A percentile compares a stretch with the other conserved stretches of the same genome.
These are phyloP conservation scores for Ricinus communis DNA, from an alignment of 345 rosid genomes.

Conservation along the genomic window DNA sequence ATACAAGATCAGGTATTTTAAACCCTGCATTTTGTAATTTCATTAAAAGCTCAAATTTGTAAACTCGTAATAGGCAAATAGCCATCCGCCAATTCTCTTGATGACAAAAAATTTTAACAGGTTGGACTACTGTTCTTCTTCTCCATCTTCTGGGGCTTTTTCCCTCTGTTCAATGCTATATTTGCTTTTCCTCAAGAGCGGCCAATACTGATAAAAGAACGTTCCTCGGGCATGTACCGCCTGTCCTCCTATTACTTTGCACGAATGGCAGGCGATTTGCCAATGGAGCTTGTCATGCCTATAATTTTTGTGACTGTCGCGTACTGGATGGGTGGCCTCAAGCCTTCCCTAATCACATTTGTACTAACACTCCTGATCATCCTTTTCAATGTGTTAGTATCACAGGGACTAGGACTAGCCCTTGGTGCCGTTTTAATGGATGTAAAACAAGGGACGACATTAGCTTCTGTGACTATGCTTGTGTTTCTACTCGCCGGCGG, in stretches of 20 bases:
- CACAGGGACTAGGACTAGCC: slow-evolving; percentile 83
- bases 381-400: slow-evolving; percentile 76
- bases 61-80: too few relatives aligned
- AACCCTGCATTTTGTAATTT: background rate
- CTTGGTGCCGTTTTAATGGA: slow-evolving; percentile 87
- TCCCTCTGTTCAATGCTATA: slow-evolving; percentile 77
- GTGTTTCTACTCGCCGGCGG: slow-evolving; percentile 83
- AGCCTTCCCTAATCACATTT: slow-evolving; percentile 65
- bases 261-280: slow-evolving; percentile 75
- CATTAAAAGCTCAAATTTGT: too few relatives aligned
- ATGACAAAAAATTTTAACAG: slow-evolving; percentile 46
- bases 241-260: slow-evolving; percentile 86
- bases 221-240: slow-evolving; percentile 86
- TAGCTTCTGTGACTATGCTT: slow-evolving; percentile 82
- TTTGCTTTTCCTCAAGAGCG: slow-evolving; percentile 89
- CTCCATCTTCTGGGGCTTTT: slow-evolving; percentile 93
- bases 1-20: slow-evolving; percentile 88
- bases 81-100: too few relatives aligned
- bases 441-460: slow-evolving; percentile 73
- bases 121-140: slow-evolving; percentile 87
- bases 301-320: slow-evolving; percentile 65
- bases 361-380: slow-evolving; percentile 59
- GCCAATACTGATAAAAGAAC: slow-evolving; percentile 81
- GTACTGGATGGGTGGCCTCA: slow-evolving; percentile 98
- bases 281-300: slow-evolving; percentile 95